Conservation (phyloP, 305 asterid species). For the Fraxinus floribunda region DNA sequence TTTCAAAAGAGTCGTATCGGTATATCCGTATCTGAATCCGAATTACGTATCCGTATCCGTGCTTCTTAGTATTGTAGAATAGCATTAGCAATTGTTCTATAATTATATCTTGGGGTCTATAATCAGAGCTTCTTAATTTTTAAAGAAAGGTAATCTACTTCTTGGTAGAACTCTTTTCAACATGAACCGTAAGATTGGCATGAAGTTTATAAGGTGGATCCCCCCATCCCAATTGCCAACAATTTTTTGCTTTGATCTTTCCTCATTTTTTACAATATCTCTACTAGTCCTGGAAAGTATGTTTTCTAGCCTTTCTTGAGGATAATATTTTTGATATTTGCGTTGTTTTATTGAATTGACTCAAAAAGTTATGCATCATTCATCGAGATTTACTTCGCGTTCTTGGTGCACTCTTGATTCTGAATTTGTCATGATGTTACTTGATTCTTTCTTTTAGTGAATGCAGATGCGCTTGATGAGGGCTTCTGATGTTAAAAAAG, state of each 20-base stretch:
- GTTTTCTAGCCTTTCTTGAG: not conserved
- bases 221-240: not conserved
- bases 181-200: not conserved
- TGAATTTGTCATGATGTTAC: conserved; percentile 51
- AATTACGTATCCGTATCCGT: not conserved
- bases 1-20: not conserved
- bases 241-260: not conserved
- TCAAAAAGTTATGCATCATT: not conserved
- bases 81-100: not conserved
- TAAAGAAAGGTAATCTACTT: not conserved
- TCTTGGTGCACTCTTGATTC: conserved; percentile 19
- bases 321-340: not conserved
- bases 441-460: conserved; percentile 88
- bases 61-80: not conserved
- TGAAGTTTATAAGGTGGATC: not conserved
- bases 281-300: not conserved
- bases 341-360: not conserved
- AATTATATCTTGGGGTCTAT: not conserved
- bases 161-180: not conserved
- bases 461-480: conserved; percentile 92
- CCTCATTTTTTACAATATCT: not conserved
- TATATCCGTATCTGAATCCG: not conserved
- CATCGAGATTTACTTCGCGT: not conserved
- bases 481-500: conserved; percentile 95
- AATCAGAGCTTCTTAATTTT: not conserved